Evolutionary conservation across 805 yeast species (phyloP).

Genomic region (Nakazawaea holstii): DNA sequence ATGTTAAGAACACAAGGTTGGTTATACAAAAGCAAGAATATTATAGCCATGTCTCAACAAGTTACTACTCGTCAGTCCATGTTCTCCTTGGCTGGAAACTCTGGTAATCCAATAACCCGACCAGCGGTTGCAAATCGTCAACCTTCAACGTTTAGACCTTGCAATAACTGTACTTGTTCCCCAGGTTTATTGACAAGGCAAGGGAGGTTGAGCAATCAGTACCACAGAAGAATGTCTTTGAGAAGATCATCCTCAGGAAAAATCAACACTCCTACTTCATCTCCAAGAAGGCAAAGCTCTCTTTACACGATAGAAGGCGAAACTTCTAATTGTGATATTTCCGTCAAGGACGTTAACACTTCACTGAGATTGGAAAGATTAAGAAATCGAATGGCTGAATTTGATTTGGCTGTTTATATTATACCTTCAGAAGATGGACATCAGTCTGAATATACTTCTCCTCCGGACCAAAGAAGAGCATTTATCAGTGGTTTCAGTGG

Average conservation of each 20-base stretch:
- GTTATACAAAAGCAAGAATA: too few species aligned
- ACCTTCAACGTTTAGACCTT: constrained; percentile 37
- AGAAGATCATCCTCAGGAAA: constrained; percentile 23
- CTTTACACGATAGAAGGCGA: constrained; percentile 12
- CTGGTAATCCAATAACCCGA: background rate
- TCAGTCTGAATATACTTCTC: constrained; percentile 56
- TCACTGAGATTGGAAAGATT: constrained; percentile 53
- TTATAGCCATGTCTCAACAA: constrained; percentile 1
- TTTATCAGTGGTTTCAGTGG: constrained; percentile 59
- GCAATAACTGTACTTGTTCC: constrained; percentile 77
- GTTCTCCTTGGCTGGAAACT: constrained; percentile 12
- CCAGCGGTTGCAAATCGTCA: constrained; percentile 3
- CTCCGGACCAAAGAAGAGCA: constrained; percentile 48
- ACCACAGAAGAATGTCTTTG: constrained; percentile 24
- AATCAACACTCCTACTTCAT: constrained; percentile 25
- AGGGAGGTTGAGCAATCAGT: constrained; percentile 52
- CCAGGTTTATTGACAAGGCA: constrained; percentile 74
- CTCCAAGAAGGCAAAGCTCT: constrained; percentile 12
- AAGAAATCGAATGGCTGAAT: constrained; percentile 57
- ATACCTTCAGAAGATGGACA: constrained; percentile 59
- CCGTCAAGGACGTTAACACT: constrained; percentile 45
- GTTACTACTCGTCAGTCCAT: constrained; percentile 15
- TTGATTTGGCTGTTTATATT: constrained; percentile 65
- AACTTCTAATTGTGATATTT: constrained; percentile 10
- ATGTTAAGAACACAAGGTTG: too few species aligned